Base-by-base conservation (phyloP, 805 yeast species). In the Tetrapisispora namnaoensis region DNA sequence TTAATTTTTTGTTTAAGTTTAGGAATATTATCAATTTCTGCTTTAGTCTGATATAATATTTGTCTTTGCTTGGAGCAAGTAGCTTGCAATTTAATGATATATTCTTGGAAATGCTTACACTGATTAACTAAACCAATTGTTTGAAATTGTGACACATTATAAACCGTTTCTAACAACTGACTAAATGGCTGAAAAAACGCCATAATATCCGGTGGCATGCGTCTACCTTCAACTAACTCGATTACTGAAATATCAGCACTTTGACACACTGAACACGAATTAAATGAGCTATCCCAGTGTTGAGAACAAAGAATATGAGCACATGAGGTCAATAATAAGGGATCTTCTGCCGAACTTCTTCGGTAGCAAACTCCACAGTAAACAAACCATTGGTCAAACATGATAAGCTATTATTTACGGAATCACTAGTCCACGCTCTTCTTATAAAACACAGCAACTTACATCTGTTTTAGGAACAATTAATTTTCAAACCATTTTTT, bases 301-400 rank as follows among this genome's bases (percentile, higher is more conserved):
- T 59, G 58, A 2, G 58, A 54, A 43, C 73, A 70, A 20, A 70
- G 51, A 1, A 64, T 57, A 51, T 69, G 72, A 3, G 72, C 72
- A 56, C 73, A 70, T 2, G 72, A 67, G 1, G 71, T 68, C 43
- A 70, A 48, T 39, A 54, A 55, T 21, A 69, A 56, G 1, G 59
- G 59, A n/a, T 54, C 57, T 3, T 49, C 58, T 18, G 42, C 32
- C 11, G 56, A 39, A 36, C 57, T 47, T 42, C 52, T 45, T 38
- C 52, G 54, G 43, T 67, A 68, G 49, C 73, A 69, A 2, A 67
- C 55, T 13, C 56, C 53, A 48, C 73, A 69, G 40, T 63, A 60
- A 2, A 63, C 62, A 49, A 61, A 67, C 7, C 62, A 61, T 46
- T 61, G 68, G 21, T 53, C 49, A 30, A 60, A 61, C 18, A 60